phyloP scores from a whole-genome alignment of 805 yeast species.

The Kodamaea kakaduensis region DNA sequence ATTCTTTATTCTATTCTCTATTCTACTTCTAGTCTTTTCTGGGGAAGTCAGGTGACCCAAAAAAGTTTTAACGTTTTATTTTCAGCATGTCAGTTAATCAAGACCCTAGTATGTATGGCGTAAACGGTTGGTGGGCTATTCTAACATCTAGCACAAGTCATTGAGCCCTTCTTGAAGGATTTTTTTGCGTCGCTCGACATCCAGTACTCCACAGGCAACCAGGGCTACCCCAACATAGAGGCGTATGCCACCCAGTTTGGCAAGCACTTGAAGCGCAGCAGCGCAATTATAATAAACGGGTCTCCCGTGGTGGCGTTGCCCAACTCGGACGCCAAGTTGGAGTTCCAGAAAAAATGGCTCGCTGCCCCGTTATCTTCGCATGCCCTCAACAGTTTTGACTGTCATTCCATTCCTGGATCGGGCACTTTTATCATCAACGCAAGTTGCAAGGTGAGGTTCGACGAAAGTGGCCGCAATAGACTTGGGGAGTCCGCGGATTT shows the following conservation, averaged over 20 bases:
- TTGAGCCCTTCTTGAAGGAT: slow-evolving; percentile 38
- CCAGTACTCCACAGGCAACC: slow-evolving; percentile 25
- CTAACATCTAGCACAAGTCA: slow-evolving; percentile 28
- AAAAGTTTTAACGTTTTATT: not conserved
- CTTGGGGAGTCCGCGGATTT: slow-evolving; percentile 62
- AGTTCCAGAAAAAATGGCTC: slow-evolving; percentile 60
- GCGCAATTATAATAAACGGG: slow-evolving; percentile 58
- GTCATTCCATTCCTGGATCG: slow-evolving; percentile 65
- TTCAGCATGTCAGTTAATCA: slow-evolving; percentile 11
- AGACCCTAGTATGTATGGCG: slow-evolving; percentile 23
- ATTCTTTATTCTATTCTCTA: too few species aligned
- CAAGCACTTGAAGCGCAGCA: slow-evolving; percentile 47
- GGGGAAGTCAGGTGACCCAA: too few species aligned
- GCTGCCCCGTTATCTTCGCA: slow-evolving; percentile 57
- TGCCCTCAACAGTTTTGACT: slow-evolving; percentile 58
- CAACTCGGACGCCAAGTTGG: slow-evolving; percentile 32
- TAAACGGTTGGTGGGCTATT: not conserved
- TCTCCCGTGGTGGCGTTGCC: slow-evolving; percentile 41
- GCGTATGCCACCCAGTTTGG: slow-evolving; percentile 43
- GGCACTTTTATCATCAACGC: slow-evolving; percentile 49
- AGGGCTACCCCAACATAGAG: slow-evolving; percentile 30
- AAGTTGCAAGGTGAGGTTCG: slow-evolving; percentile 65
- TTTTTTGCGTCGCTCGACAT: slow-evolving; percentile 33
- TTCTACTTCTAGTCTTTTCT: too few species aligned
- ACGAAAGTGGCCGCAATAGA: slow-evolving; percentile 68